These are phyloP conservation scores for Trametes hirsuta DNA, from an alignment of 1,284 basidiomycete genomes.

Conservation along the genomic window DNA sequence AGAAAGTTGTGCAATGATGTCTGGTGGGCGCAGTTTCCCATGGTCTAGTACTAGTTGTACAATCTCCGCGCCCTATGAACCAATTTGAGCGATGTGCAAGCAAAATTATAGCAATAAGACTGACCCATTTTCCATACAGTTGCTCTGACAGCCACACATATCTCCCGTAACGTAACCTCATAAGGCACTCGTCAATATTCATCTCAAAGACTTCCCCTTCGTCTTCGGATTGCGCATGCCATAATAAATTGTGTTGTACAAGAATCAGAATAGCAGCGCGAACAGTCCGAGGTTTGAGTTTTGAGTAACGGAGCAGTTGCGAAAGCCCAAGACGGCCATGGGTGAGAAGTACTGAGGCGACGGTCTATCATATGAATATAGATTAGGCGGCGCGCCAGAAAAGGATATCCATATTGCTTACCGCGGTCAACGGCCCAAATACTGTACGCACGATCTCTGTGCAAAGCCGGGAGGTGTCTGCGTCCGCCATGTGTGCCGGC, in stretches of 20 bases:
- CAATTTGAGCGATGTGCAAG: not conserved
- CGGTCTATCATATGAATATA: conserved; percentile 52
- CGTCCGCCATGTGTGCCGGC: conserved; percentile 61
- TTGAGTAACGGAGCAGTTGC: conserved; percentile 70
- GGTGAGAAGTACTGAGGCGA: conserved; percentile 82
- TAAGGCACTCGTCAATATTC: conserved; percentile 79
- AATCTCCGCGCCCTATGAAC: conserved; percentile 68
- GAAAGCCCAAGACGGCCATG: conserved; percentile 81
- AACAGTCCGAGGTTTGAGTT: conserved; percentile 67
- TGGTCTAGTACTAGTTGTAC: conserved; percentile 80
- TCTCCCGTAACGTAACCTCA: conserved; percentile 77
- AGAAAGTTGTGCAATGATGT: conserved; percentile 63
- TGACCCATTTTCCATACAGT: conserved; percentile 69
- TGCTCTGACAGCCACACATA: conserved; percentile 78
- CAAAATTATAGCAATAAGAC: not conserved
- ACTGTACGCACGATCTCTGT: conserved; percentile 76
- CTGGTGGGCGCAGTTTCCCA: conserved; percentile 82
- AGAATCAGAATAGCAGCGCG: conserved; percentile 82
- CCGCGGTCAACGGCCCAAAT: conserved; percentile 79
- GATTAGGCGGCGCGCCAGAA: not conserved
- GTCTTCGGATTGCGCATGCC: conserved; percentile 77
- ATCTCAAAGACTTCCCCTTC: conserved; percentile 80
- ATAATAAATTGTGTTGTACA: conserved; percentile 91
- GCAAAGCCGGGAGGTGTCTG: conserved; percentile 72
- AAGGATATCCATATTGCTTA: conserved; percentile 40